Conservation (phyloP, 2,329 filamentous ascomycete species). For the Aspergillus tamarii region DNA sequence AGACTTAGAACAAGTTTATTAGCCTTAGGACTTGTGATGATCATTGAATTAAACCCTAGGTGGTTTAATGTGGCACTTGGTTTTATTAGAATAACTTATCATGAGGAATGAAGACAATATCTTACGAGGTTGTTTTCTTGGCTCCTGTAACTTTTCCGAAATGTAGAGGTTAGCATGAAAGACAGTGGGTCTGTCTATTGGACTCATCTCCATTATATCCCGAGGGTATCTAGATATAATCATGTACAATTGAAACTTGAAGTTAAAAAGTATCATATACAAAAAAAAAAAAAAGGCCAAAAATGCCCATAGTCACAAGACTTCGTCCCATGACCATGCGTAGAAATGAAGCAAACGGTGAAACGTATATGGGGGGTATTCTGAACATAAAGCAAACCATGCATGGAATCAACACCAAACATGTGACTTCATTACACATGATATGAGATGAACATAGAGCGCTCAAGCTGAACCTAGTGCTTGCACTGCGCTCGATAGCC, state of each 20-base stretch:
- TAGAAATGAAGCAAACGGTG: background rate
- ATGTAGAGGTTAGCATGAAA: background rate
- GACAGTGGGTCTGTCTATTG: background rate
- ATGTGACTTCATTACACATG: constrained; percentile 8
- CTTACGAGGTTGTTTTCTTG: background rate
- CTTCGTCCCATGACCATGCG: background rate
- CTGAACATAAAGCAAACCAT: constrained; percentile 6
- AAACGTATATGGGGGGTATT: constrained; percentile 13
- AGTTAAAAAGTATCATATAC: background rate
- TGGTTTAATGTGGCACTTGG: constrained; percentile 2
- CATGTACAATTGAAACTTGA: background rate
- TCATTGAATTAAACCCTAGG: background rate
- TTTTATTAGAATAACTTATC: constrained; percentile 4
- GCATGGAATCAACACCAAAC: constrained; percentile 2
- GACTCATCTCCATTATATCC: background rate
- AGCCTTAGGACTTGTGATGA: background rate
- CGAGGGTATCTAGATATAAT: background rate
- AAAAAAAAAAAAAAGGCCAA: background rate
- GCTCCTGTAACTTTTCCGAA: too few species aligned
- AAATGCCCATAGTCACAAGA: background rate
- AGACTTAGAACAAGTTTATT: background rate
- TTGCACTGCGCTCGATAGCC: background rate
- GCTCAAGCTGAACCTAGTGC: background rate
- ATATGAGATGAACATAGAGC: constrained; percentile 1
- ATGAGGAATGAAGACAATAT: constrained; percentile 15